Evolutionary conservation across 2,329 filamentous ascomycete species (phyloP), one percentile per base, ranked within the genome.

Genomic region (Aspergillus puulaauensis): DNA sequence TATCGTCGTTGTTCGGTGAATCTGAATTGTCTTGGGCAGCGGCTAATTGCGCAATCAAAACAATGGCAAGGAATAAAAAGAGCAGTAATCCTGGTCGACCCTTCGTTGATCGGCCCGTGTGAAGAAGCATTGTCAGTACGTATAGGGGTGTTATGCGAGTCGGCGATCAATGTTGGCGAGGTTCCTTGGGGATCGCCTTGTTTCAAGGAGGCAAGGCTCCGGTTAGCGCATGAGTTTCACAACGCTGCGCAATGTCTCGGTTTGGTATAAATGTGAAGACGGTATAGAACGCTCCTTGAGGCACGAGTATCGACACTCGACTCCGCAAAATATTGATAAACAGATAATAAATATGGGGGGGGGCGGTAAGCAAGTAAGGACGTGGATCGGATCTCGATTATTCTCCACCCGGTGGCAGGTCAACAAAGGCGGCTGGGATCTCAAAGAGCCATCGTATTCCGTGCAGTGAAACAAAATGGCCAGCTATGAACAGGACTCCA

Each of bases 21-120:
- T 52, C 49, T 17, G 50, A 53, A 17, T 23, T 35, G 11, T 56
- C 52, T 48, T 66, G 62, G 12, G 63, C 65, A 24, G 41, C 33
- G 15, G 63, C 59, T 53, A 65, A 17, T 56, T 61, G 59, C 24
- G 61, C 61, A 17, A 65, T 39, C 27, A 67, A 3, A 27, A 61
- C 33, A 27, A 63, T 31, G 8, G 61, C 33, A 12, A 70, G 41
- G 15, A 68, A 46, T 24, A 67, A 41, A 23, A 63, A 37, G n/a
- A 67, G 49, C n/a, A 61, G 45, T 15, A 62, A 19, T 15, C 58
- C 54, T 39, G 60, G 61, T 31, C 57, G 61, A 17, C 56, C 54
- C 56, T 57, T 56, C 49, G 51, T 61, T 50, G 55, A 48, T 49
- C 46, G 56, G 57, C 62, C 56, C 59, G 52, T 35, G 45, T 60